Evolutionary conservation across 352 stramenopile species (phyloP), one percentile per base, ranked within the genome.

Genomic region (Globisporangium barbulae): DNA sequence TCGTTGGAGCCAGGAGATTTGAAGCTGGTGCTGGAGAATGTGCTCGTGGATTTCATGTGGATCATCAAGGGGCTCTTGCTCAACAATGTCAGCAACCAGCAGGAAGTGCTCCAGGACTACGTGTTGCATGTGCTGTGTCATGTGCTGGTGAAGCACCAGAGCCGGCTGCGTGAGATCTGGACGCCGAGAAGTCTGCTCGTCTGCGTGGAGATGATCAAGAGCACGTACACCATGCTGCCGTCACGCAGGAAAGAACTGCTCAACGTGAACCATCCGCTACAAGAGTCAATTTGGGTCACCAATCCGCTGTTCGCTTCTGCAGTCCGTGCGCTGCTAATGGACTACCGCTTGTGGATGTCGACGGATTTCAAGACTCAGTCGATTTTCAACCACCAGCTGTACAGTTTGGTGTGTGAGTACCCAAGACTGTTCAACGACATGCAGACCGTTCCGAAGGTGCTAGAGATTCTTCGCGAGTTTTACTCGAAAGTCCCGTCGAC

Each of bases 381-480:
- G 5, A 91, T 93, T 45, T 93, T 79, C 63, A 85, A 85, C 47
- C 86, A 92, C 63, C 84, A 94, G 59, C 68, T 94, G 5, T 89
- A 93, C 56, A 64, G 69, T 5, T 60, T 94, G n/a, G 81, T 79
- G 1, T 90, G 80, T 30, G 81, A 90, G 39, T 76, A 89, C 47
- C 86, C 84, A 7, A 75, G 79, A 56, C 57, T 81, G 7, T 79
- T 93, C 35, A 89, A 90, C 61, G 79, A 90, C 35, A 65, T 93
- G 39, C 70, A 88, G 17, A 65, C 71, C 13, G 78, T 93, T 0
- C 50, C 77, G 5, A 84, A 87, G 54, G 52, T 93, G 0, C 61
- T 94, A 15, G 82, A 93, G 37, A 83, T 86, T 61, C 72, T 94
- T 5, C 70, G 73, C 0, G 53, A 66, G 9, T 88, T 88, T 62